Base-by-base conservation (phyloP, 371 early-diverging fungal genomes). In the Lichtheimia corymbifera region DNA sequence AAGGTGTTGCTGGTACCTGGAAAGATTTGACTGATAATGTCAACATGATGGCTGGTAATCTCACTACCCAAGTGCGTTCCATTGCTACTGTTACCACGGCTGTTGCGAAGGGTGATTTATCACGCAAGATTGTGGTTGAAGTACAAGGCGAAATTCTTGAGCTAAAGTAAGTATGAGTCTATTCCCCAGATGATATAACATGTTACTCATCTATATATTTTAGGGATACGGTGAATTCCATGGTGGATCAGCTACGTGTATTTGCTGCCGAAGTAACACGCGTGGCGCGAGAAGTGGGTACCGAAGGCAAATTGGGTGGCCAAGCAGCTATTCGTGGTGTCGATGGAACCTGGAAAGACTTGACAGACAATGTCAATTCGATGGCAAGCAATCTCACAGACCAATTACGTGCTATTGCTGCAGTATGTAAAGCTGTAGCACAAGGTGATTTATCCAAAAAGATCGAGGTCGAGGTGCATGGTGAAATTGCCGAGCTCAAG, bases 281-380 rank as follows among this genome's bases (percentile, higher is more conserved):
- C 18, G 87, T 87, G 2, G 80, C 87, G 2, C 67, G 72, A 43
- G 79, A 84, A 61, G 86, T 86, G 30, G 86, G 86, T 2, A 85
- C 85, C 0, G 86, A 88, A 24, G 86, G 88, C 25, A 73, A 69
- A 28, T 72, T 88, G 1, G 84, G 85, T 18, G 79, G 81, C 1
- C 83, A 83, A 53, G 84, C 83, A 0, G 59, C 55, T 2, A 85
- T 88, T 2, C 70, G 79, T 42, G 84, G 76, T 25, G 87, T 88
- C 0, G 87, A 74, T 53, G 91, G 91, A 12, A 87, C 84, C 0
- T 90, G 91, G 91, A 87, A 84, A 58, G 88, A 86, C 35, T 69
- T 90, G 55, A 90, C 88, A 1, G 79, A 82, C 30, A 85, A 80
- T 58, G 82, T 85, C 55, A 85, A 85, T 49, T 71, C 73, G 66